A percentile compares a stretch with the other conserved stretches of the same genome.
Evolutionary conservation across 2,329 filamentous ascomycete genomes (phyloP).

Genomic region (Xenoacremonium recifei): DNA sequence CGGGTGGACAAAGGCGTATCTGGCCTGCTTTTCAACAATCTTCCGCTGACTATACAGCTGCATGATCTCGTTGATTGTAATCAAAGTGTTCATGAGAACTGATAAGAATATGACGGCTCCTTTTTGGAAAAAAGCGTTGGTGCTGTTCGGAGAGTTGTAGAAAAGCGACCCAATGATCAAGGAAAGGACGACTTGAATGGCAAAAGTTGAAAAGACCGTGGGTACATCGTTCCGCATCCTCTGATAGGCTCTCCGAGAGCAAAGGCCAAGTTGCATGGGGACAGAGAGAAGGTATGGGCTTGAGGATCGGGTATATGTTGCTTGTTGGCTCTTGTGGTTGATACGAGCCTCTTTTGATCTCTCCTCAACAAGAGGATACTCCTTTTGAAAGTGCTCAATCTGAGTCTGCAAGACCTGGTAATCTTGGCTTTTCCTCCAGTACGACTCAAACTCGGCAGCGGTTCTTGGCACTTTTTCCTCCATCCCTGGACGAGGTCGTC

Average conservation of each 20-base stretch:
- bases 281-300: slow-evolving; percentile 49
- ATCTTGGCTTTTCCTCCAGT: too few relatives aligned
- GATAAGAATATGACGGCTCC: slow-evolving; percentile 49
- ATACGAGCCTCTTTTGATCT: too few relatives aligned
- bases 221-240: too few relatives aligned
- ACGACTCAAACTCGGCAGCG: slow-evolving; percentile 32
- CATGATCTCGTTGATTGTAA: slow-evolving; percentile 23
- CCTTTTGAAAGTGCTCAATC: too few relatives aligned
- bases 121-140: slow-evolving; percentile 41
- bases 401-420: too few relatives aligned
- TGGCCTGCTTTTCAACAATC: slow-evolving; percentile 31
- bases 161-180: slow-evolving; percentile 51
- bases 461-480: slow-evolving; percentile 32
- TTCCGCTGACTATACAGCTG: slow-evolving; percentile 26
- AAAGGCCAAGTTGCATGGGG: slow-evolving; percentile 42
- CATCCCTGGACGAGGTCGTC: slow-evolving; percentile 26
- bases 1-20: slow-evolving; percentile 32
- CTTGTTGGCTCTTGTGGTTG: too few relatives aligned
- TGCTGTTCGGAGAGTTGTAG: slow-evolving; percentile 41
- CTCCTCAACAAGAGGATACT: too few relatives aligned
- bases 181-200: slow-evolving; percentile 44
- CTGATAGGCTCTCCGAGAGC: too few relatives aligned
- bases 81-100: slow-evolving; percentile 49
- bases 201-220: too few relatives aligned
- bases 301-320: too few relatives aligned